These are phyloP conservation scores for Artemisia tridentata DNA, from an alignment of 129 eudicot species.

Conservation along the genomic window DNA sequence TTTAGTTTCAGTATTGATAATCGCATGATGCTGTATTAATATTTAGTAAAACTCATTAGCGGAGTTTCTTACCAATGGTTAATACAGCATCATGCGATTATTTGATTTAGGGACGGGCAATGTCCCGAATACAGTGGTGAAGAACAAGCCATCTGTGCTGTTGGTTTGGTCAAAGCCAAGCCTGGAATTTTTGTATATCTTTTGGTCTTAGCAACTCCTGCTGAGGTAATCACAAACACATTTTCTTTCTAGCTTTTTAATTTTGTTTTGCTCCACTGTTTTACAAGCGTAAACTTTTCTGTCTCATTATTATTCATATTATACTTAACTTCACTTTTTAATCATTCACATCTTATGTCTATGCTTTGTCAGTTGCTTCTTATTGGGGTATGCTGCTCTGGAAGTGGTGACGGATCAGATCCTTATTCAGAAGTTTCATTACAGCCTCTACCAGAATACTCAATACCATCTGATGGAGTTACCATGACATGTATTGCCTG, in stretches of 20 bases:
- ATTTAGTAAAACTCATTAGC: too few relatives aligned
- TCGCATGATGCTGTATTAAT: too few relatives aligned
- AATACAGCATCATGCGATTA: too few relatives aligned
- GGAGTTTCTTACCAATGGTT: not conserved
- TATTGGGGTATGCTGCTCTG: slow-evolving; percentile 94
- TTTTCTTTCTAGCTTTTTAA: slow-evolving; percentile 5
- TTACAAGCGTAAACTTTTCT: too few relatives aligned
- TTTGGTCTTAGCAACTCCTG: slow-evolving; percentile 92
- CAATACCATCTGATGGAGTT: slow-evolving; percentile 94
- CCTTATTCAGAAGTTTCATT: slow-evolving; percentile 92
- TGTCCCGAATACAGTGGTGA: slow-evolving; percentile 96
- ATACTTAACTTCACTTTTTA: slow-evolving; percentile 13
- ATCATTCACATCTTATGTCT: slow-evolving; percentile 9
- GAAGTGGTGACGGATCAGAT: slow-evolving; percentile 85
- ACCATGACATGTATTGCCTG: slow-evolving; percentile 92
- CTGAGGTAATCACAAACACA: slow-evolving; percentile 54
- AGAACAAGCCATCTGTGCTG: slow-evolving; percentile 97
- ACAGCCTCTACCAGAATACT: slow-evolving; percentile 84
- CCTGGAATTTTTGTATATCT: slow-evolving; percentile 89
- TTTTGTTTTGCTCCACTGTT: not conserved
- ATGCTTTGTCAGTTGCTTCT: slow-evolving; percentile 67
- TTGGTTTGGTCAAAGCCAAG: slow-evolving; percentile 83
- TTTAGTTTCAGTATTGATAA: too few relatives aligned
- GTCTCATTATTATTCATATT: not conserved
- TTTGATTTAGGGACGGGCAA: slow-evolving; percentile 75